These are phyloP conservation scores for Aaosphaeria pasadenensis DNA, from an alignment of 2,329 filamentous ascomycete genomes.

Conservation along the genomic window DNA sequence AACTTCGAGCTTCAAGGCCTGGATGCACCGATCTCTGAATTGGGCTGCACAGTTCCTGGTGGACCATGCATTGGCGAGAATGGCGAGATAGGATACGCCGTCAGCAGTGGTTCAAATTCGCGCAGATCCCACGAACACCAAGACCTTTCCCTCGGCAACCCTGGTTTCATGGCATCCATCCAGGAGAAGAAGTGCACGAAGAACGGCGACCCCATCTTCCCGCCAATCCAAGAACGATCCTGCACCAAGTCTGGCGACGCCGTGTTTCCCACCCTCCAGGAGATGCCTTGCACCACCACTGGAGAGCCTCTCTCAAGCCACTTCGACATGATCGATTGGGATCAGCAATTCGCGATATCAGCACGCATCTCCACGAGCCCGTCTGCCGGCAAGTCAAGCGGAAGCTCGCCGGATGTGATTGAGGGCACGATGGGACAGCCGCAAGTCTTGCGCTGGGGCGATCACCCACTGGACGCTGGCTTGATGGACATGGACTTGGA, in stretches of 20 bases:
- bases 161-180: not conserved
- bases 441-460: conserved; percentile 25
- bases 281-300: not conserved
- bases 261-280: not conserved
- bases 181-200: not conserved
- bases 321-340: conserved; percentile 1
- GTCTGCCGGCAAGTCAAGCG: conserved; percentile 14
- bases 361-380: conserved; percentile 21
- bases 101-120: not conserved
- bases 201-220: conserved; percentile 1
- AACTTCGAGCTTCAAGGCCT: conserved; percentile 8
- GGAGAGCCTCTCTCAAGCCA: not conserved
- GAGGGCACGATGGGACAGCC: not conserved
- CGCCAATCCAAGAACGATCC: conserved; percentile 9
- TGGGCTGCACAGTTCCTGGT: conserved; percentile 11
- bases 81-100: conserved; percentile 16
- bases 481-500: conserved; percentile 32
- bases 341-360: conserved; percentile 18
- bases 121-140: not conserved
- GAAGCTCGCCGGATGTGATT: conserved; percentile 3
- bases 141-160: not conserved
- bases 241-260: conserved; percentile 3
- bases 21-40: conserved; percentile 17
- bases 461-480: conserved; percentile 18
- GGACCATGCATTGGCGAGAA: conserved; percentile 20